These are phyloP conservation scores for Camellia oleifera DNA, from an alignment of 179 eudicot species.

Conservation along the genomic window DNA sequence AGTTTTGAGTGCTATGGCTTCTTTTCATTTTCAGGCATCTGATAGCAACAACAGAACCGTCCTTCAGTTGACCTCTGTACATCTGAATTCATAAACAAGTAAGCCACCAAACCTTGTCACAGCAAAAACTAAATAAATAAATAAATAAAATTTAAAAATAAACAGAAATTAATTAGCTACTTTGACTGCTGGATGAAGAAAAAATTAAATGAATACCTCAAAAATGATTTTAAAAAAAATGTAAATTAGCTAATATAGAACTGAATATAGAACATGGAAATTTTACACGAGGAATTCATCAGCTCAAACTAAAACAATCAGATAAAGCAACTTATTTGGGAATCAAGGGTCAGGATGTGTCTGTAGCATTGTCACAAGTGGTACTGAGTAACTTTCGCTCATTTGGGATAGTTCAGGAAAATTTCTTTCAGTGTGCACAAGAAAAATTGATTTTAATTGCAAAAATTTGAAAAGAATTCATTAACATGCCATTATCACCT, in stretches of 20 bases:
- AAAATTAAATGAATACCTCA: background rate
- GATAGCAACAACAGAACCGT: conserved; percentile 68
- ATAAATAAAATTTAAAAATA: background rate
- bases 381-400: too few species aligned
- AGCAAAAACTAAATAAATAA: background rate
- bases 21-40: conserved; percentile 67
- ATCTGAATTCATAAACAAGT: conserved; percentile 41
- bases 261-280: too few species aligned
- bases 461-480: background rate
- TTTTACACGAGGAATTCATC: background rate
- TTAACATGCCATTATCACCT: background rate
- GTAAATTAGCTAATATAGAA: background rate
- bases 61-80: conserved; percentile 66
- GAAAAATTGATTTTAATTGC: background rate
- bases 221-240: background rate
- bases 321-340: background rate
- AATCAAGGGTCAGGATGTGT: too few species aligned
- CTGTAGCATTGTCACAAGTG: too few species aligned
- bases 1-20: conserved; percentile 41
- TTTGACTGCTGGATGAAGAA: background rate
- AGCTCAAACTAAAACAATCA: background rate
- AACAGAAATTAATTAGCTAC: background rate
- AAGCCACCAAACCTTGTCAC: background rate
- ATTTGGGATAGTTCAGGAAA: background rate
- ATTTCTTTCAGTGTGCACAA: background rate